A percentile compares a stretch with the other conserved stretches of the same genome.
These are phyloP conservation scores for Neoboletus magnificus DNA, from an alignment of 768 basidiomycete species.

Conservation along the genomic window DNA sequence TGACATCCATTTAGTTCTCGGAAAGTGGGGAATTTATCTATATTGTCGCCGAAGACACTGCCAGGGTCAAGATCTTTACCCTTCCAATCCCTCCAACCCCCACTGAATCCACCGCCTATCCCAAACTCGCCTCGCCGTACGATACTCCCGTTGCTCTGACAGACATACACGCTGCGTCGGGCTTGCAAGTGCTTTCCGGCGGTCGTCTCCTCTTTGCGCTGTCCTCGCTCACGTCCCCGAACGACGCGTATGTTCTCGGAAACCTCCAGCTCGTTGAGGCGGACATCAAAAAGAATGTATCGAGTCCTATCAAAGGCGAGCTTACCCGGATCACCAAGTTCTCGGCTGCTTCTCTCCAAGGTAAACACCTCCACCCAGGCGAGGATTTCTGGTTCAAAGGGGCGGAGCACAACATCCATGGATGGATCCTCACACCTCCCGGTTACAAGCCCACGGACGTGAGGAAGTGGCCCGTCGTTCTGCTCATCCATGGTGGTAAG, in stretches of 20 bases:
- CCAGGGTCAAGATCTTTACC: constrained; percentile 69
- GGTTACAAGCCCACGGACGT: constrained; percentile 64
- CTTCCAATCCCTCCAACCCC: constrained; percentile 67
- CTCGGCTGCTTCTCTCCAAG: constrained; percentile 50
- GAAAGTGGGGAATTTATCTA: constrained; percentile 66
- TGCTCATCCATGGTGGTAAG: constrained; percentile 78
- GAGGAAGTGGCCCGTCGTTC: constrained; percentile 75
- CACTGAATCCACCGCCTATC: constrained; percentile 48
- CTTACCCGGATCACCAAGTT: constrained; percentile 64
- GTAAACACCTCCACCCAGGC: constrained; percentile 56
- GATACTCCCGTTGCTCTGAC: constrained; percentile 59
- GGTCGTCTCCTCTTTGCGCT: constrained; percentile 68
- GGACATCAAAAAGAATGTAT: constrained; percentile 33
- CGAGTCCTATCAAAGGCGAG: constrained; percentile 29
- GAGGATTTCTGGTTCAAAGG: constrained; percentile 92
- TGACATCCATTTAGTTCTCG: constrained; percentile 55
- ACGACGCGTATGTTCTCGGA: constrained; percentile 68
- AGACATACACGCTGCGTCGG: constrained; percentile 51
- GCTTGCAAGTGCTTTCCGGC: constrained; percentile 56
- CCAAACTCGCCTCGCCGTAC: constrained; percentile 40
- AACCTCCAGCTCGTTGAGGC: constrained; percentile 44
- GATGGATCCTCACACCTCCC: constrained; percentile 78
- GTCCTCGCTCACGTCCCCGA: constrained; percentile 75
- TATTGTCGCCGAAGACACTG: constrained; percentile 74
- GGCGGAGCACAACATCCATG: constrained; percentile 74